Base-by-base conservation (phyloP, 2,329 filamentous ascomycete species). In the Trichoderma koningiopsis region DNA sequence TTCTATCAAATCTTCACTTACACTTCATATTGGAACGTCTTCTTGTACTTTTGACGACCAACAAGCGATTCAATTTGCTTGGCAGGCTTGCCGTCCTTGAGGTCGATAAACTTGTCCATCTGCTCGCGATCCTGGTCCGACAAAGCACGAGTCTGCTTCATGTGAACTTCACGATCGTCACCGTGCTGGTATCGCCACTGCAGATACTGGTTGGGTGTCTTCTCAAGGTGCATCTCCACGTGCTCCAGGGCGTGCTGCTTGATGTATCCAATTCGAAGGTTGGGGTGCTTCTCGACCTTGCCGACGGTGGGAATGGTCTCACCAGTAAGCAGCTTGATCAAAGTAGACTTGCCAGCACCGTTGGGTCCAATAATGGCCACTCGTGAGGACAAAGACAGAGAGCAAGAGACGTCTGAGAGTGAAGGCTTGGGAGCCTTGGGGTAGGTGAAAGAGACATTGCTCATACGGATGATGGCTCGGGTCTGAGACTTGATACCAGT, bases 211-310 rank as follows among this genome's bases (percentile, higher is more conserved):
- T 97, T 98, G 52, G 96, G 96, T 0, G 96, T 99, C 88, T 99
- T 99, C 82, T 99, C 96, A 75, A 98, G 85, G 78, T 99, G 96
- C 95, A 97, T 97, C 83, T 99, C 95, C 13, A 99, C 96, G 88
- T 99, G 96, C 85, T 99, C 96, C 14, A 99, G 87, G 56, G 96
- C 96, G 81, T 99, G 96, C 84, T 99, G 96, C 85, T 98, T 98
- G 85, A 99, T 98, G 85, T 99, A 99, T 67, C 96, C 96, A 76
- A 99, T 97, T 86, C 96, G 94, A 77, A 99, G 83, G 81, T 99
- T 99, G 74, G 96, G 96, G 80, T 99, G 96, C 86, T 98, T 98
- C 86, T 98, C 94, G 29, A 99, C 96, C 79, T 90, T 93, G 72
- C 96, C 96, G 24, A 82, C 82, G 72, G 91, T 91, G 19, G 93